Base-by-base conservation (phyloP, 257 asterid species). In the Salvia rosmarinus region DNA sequence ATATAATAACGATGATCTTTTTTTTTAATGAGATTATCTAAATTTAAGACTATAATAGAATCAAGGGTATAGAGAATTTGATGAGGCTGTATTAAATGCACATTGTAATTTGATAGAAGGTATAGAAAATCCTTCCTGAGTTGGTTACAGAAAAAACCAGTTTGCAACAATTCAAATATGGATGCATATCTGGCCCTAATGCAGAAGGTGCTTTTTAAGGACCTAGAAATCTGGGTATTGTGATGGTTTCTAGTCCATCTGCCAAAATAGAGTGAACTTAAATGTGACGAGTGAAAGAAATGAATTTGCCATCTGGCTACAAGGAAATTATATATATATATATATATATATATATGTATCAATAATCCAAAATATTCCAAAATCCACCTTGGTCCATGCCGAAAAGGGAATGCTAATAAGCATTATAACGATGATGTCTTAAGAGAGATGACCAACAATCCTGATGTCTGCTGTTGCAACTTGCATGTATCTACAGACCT, bases 111-210 rank as follows among this genome's bases (percentile, higher is more conserved):
- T 30, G 50, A 59, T 14, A 42, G 19, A 35, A 57, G 35, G 43
- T 58, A n/a, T 44, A 23, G 32, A 44, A 30, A 58, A 58, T 37
- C 47, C 49, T 25, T 56, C 56, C 57, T 23, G 19, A 70, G 74
- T 57, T 56, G 17, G 75, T 42, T 7, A 42, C 39, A 70, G 21
- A 28, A 70, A 70, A 32, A 43, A 3, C 61, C 23, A 71, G 7
- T 21, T 44, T 23, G 9, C n/a, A 54, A 11, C 17, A 54, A 54
- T 46, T 44, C 68, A 58, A 32, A 47, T 30, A 40, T 46, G 42
- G 60, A 65, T 25, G 30, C 37, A 58, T 68, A 71, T 52, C 60
- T 71, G 68, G 76, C 69, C 6, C 23, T 16, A 5, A 70, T 17
- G 49, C 49, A 46, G 13, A 19, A 19, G 6, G 10, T 30, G 44